These are phyloP conservation scores for Sequoia sempervirens DNA, from an alignment of 75 land plant genomes.

Conservation along the genomic window DNA sequence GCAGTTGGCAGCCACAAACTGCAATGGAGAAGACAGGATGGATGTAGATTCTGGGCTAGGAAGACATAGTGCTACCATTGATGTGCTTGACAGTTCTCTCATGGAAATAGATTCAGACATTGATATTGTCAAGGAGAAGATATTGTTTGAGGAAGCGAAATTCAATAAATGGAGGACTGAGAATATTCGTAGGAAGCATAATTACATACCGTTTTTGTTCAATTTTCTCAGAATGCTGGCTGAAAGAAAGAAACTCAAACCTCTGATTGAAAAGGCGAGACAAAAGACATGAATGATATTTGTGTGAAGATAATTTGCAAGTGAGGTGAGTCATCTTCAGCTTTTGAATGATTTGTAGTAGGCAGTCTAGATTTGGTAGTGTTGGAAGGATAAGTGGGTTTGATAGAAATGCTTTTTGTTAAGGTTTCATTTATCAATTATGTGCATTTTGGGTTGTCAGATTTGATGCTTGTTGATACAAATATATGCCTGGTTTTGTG, in stretches of 20 bases:
- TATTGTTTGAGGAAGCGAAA: constrained; percentile 89
- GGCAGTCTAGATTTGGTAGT: neutral
- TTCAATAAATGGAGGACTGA: constrained; percentile 98
- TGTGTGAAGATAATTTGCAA: neutral
- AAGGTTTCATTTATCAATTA: neutral
- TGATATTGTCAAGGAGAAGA: constrained; percentile 67
- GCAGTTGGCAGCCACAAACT: constrained; percentile 33
- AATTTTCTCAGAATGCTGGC: constrained; percentile 95
- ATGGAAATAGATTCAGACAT: constrained; percentile 70
- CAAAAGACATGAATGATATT: constrained; percentile 53
- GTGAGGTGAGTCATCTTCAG: neutral
- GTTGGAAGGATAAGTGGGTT: neutral
- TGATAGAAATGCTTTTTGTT: neutral
- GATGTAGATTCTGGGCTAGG: constrained; percentile 15
- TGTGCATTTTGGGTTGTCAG: neutral
- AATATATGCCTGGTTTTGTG: neutral
- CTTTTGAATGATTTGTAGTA: neutral
- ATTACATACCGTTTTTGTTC: constrained; percentile 94
- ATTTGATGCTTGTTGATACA: neutral
- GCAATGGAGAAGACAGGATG: constrained; percentile 23
- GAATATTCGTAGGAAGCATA: constrained; percentile 91
- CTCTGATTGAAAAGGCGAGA: constrained; percentile 94
- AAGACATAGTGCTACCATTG: constrained; percentile 21
- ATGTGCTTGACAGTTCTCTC: constrained; percentile 44
- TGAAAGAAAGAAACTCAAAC: constrained; percentile 96